Conservation (phyloP, 805 yeast species). For the Pichia insulana region DNA sequence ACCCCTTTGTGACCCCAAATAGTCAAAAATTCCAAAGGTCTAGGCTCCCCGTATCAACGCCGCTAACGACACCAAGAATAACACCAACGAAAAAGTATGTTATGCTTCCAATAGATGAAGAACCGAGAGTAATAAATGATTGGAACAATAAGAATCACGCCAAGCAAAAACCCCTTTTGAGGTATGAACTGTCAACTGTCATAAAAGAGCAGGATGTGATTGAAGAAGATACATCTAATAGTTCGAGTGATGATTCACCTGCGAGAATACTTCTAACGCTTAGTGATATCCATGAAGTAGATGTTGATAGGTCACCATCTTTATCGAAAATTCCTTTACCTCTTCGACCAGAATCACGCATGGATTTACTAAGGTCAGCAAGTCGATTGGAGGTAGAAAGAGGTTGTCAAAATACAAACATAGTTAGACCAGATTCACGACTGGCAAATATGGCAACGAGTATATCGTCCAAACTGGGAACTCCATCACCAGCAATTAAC, state of each 20-base stretch:
- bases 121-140: not conserved
- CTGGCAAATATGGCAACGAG: conserved; percentile 8
- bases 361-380: conserved; percentile 15
- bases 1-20: conserved; percentile 27
- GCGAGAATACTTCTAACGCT: not conserved
- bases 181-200: conserved; percentile 4
- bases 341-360: conserved; percentile 18
- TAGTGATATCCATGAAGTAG: too few species aligned
- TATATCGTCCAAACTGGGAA: conserved; percentile 11
- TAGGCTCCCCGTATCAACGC: conserved; percentile 9
- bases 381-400: conserved; percentile 3
- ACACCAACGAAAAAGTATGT: conserved; percentile 8
- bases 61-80: conserved; percentile 11
- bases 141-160: not conserved
- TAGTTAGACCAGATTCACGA: conserved; percentile 9
- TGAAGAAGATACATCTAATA: not conserved
- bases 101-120: conserved; percentile 3
- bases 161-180: conserved; percentile 5
- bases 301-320: conserved; percentile 3
- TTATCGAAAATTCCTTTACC: conserved; percentile 24
- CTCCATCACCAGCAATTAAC: conserved; percentile 6
- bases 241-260: conserved; percentile 9
- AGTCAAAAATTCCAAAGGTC: conserved; percentile 12
- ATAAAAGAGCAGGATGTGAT: not conserved
- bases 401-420: not conserved